phyloP scores from a whole-genome alignment of 331 rosid genomes.

The Ulmus americana region DNA sequence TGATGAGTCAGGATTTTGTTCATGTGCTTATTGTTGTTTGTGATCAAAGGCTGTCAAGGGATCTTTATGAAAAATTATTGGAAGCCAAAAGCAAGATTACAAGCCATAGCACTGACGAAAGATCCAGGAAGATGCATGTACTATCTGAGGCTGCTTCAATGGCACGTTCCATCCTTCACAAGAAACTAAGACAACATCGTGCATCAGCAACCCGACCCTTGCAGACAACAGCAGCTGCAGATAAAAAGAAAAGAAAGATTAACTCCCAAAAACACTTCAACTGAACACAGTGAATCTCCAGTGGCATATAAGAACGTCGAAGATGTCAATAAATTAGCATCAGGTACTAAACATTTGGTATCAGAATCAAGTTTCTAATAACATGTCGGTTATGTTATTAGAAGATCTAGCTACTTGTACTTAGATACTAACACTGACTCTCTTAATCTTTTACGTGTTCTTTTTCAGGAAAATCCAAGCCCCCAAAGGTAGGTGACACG shows the following conservation, averaged over 20 bases:
- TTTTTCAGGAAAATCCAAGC: constrained; percentile 49
- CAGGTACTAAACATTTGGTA: constrained; percentile 37
- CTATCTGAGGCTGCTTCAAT: constrained; percentile 61
- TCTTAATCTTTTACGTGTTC: constrained; percentile 4
- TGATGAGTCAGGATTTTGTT: not conserved
- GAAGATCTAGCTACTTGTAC: too few relatives aligned
- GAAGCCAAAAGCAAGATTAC: constrained; percentile 49
- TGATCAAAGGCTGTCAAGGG: constrained; percentile 56
- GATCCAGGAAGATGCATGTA: constrained; percentile 51
- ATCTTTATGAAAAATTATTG: constrained; percentile 53
- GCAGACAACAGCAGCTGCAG: constrained; percentile 29
- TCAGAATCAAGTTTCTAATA: not conserved
- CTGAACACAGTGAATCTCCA: constrained; percentile 25
- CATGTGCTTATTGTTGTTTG: not conserved
- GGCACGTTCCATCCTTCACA: constrained; percentile 75
- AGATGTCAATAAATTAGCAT: constrained; percentile 26
- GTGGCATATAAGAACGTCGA: constrained; percentile 25
- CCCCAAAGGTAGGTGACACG: constrained; percentile 67
- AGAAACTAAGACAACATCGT: constrained; percentile 49
- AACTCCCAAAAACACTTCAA: constrained; percentile 23
- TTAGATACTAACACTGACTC: too few relatives aligned
- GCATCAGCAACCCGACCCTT: constrained; percentile 39
- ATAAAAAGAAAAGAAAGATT: constrained; percentile 28
- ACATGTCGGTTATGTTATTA: too few relatives aligned
- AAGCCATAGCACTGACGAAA: constrained; percentile 46